Conservation (phyloP, 2,329 filamentous ascomycete species). For the Clonostachys rosea region DNA sequence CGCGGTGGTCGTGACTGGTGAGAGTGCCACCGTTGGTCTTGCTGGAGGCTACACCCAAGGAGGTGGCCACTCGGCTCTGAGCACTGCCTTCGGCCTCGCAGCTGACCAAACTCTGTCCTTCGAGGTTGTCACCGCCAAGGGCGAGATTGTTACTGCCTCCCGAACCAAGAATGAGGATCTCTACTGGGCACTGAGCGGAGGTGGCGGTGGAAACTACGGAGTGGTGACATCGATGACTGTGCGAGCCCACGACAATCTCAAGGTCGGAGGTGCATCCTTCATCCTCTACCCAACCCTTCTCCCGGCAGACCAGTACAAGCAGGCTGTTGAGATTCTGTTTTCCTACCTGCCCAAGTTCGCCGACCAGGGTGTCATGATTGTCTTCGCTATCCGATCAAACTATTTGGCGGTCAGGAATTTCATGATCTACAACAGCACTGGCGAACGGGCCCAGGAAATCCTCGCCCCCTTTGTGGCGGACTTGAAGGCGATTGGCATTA, state of each 20-base stretch:
- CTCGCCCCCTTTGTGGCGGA: slow-evolving; percentile 32
- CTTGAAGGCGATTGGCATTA: slow-evolving; percentile 11
- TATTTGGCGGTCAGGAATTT: slow-evolving; percentile 36
- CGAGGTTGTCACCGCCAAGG: slow-evolving; percentile 46
- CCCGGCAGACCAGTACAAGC: not conserved
- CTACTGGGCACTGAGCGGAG: slow-evolving; percentile 60
- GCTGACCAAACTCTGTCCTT: slow-evolving; percentile 53
- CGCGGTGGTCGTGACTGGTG: slow-evolving; percentile 47
- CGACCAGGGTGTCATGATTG: slow-evolving; percentile 39
- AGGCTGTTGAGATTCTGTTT: not conserved
- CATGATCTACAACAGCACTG: slow-evolving; percentile 37
- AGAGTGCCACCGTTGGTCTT: slow-evolving; percentile 50
- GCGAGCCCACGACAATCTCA: slow-evolving; percentile 38
- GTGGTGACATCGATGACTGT: slow-evolving; percentile 51
- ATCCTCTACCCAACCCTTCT: not conserved
- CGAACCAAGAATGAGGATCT: slow-evolving; percentile 38
- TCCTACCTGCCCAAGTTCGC: slow-evolving; percentile 28
- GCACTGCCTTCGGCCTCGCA: slow-evolving; percentile 46
- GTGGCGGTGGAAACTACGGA: slow-evolving; percentile 44
- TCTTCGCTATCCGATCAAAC: slow-evolving; percentile 35
- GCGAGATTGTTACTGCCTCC: slow-evolving; percentile 40
- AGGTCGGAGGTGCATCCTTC: slow-evolving; percentile 26
- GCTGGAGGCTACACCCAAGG: slow-evolving; percentile 59
- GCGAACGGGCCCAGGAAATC: slow-evolving; percentile 27
- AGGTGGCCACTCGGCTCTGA: slow-evolving; percentile 51